Evolutionary conservation across 371 early-diverging fungal genomes (phyloP).

Genomic region (Funneliformis caledonium): DNA sequence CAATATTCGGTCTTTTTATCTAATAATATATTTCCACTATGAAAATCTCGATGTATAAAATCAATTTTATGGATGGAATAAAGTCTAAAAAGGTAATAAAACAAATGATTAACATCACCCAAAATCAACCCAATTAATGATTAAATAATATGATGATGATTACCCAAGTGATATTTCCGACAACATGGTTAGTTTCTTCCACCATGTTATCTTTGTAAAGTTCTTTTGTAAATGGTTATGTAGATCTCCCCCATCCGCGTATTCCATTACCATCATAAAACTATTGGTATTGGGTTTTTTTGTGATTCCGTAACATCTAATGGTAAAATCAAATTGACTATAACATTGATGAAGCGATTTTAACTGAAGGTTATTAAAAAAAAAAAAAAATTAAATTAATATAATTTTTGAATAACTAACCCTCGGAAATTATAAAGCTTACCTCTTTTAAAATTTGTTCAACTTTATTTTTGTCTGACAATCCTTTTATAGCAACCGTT

Average conservation of each 20-base stretch:
- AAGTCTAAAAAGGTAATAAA: not conserved
- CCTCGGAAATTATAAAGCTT: not conserved
- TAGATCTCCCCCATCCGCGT: not conserved
- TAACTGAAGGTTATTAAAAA: not conserved
- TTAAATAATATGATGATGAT: not conserved
- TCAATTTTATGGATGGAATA: not conserved
- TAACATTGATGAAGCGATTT: not conserved
- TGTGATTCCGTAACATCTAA: not conserved
- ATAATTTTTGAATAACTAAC: no score
- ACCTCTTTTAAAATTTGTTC: not conserved
- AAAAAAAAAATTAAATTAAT: no score
- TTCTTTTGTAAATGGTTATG: not conserved
- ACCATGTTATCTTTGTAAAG: conserved; percentile 21
- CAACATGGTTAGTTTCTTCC: not conserved
- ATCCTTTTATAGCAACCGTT: not conserved
- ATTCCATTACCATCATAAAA: conserved; percentile 16
- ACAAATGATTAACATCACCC: no score
- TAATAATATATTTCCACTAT: not conserved
- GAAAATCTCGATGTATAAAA: not conserved
- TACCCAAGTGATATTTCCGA: not conserved
- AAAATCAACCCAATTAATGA: no score
- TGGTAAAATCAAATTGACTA: not conserved
- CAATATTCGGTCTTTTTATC: not conserved
- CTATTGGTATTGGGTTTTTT: not conserved
- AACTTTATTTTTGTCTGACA: not conserved